Evolutionary conservation across 2,329 filamentous ascomycete genomes (phyloP), one percentile per base, ranked within the genome.

Genomic region (Trichothecium sympodiale): DNA sequence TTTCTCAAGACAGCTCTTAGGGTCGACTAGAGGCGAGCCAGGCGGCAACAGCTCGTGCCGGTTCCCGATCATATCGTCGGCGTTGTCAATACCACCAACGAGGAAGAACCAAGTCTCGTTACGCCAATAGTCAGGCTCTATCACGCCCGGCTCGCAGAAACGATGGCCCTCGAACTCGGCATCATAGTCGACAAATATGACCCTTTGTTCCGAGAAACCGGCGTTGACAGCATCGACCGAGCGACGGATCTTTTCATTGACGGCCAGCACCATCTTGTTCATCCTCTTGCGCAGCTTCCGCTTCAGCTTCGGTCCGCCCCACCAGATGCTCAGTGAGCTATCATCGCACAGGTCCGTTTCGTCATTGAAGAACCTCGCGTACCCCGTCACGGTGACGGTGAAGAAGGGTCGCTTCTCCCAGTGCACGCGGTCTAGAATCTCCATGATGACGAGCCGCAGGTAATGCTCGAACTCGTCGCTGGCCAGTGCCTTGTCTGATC

Each of bases 21-120:
- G 60, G 36, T 65, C 54, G 9, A 57, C 44, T 3, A 65, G 44
- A 3, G 49, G 46, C 3, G 60, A 62, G 14, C 33, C 32, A 1
- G 47, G 44, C 5, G 53, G 35, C 9, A 63, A 41, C 2, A 45
- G 42, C 16, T 39, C 37, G 9, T 40, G 30, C 10, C 37, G 36
- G 18, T 35, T 9, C 4, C 8, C 20, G 14, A 7, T 15, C 4
- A 28, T 15, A 16, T 33, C 16, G 12, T 34, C 20, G 13, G 27
- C 50, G 35, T 64, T 65, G 35, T 68, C 64, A 4, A 44, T 40
- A 3, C 61, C 64, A 4, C 63, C 64, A 3, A 67, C 61, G 17
- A 65, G 55, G 41, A 67, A 69, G 41, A 69, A 68, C 61, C 62
- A 69, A 0, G 62, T 67, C 16, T 62, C 61, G 15, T 51, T 52